Evolutionary conservation across 1,139 yeast species (phyloP).

Genomic region (Kluyveromyces sp.): DNA sequence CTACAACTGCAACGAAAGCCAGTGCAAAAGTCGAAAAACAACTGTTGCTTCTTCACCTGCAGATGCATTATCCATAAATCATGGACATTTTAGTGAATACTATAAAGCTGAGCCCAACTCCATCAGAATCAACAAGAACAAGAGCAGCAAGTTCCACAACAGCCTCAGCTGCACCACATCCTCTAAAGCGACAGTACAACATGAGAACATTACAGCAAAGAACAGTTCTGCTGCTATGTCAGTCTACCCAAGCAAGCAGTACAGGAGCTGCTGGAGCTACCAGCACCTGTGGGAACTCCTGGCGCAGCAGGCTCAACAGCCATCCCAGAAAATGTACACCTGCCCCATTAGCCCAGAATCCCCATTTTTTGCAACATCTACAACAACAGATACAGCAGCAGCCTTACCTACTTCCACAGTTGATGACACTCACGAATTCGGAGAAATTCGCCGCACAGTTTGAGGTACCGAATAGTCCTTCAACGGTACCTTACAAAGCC

Average conservation of each 20-base stretch:
- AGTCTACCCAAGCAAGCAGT: background rate
- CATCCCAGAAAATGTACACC: constrained; percentile 17
- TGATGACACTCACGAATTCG: constrained; percentile 17
- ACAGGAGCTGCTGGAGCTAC: background rate
- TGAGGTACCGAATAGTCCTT: constrained; percentile 20
- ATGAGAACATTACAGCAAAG: background rate
- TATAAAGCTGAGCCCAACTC: background rate
- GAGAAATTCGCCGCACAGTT: constrained; percentile 21
- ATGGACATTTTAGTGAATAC: background rate
- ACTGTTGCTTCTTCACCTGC: background rate
- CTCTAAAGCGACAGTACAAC: constrained; percentile 7
- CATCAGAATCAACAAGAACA: background rate
- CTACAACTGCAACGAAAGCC: background rate
- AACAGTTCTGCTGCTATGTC: background rate
- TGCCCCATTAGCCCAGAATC: constrained; percentile 11
- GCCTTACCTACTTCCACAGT: constrained; percentile 16
- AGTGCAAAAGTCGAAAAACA: background rate
- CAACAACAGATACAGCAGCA: constrained; percentile 25
- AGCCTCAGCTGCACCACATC: constrained; percentile 7
- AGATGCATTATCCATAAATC: background rate
- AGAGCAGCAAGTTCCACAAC: constrained; percentile 1
- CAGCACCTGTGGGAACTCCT: background rate
- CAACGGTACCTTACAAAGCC: constrained; percentile 14
- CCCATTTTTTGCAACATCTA: constrained; percentile 11
- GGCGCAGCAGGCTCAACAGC: constrained; percentile 7